These are phyloP conservation scores for Plasmodium cynomolgi DNA, from an alignment of 169 alveolate genomes.

Conservation along the genomic window DNA sequence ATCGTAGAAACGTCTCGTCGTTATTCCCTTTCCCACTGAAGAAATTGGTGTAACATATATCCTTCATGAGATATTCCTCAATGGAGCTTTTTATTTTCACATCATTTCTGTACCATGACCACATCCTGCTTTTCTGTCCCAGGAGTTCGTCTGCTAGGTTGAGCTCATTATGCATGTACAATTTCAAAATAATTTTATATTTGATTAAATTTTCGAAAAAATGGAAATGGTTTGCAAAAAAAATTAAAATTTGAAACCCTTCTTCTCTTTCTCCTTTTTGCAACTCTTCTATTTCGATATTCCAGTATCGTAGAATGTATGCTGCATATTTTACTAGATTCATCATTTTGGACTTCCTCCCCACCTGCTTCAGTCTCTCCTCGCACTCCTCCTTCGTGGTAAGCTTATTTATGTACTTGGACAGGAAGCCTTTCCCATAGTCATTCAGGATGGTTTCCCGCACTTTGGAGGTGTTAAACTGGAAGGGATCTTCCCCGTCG, in stretches of 20 bases:
- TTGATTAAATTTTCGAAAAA: conserved; percentile 32
- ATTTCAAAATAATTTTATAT: conserved; percentile 35
- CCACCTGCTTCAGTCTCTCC: not conserved
- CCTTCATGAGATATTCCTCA: conserved; percentile 31
- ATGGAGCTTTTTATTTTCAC: conserved; percentile 19
- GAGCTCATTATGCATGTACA: conserved; percentile 7
- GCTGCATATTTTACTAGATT: conserved; percentile 12
- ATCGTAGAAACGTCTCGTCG: conserved; percentile 1
- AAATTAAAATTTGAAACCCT: conserved; percentile 39
- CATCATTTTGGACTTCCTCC: conserved; percentile 42
- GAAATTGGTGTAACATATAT: conserved; percentile 23
- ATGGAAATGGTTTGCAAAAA: conserved; percentile 70
- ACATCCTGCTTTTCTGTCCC: conserved; percentile 24
- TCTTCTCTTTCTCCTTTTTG: conserved; percentile 18
- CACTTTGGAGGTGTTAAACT: conserved; percentile 2
- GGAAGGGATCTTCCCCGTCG: conserved; percentile 11
- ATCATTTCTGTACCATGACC: conserved; percentile 49
- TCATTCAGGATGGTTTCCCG: conserved; percentile 15
- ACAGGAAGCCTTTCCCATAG: conserved; percentile 58
- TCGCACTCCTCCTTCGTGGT: conserved; percentile 1
- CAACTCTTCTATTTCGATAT: conserved; percentile 5
- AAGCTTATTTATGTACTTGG: conserved; percentile 7
- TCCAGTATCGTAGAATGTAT: conserved; percentile 39
- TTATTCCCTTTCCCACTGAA: not conserved
- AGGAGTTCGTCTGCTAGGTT: conserved; percentile 46